Evolutionary conservation across 208 protist species (phyloP).

Genomic region (Acanthamoeba sp.): DNA sequence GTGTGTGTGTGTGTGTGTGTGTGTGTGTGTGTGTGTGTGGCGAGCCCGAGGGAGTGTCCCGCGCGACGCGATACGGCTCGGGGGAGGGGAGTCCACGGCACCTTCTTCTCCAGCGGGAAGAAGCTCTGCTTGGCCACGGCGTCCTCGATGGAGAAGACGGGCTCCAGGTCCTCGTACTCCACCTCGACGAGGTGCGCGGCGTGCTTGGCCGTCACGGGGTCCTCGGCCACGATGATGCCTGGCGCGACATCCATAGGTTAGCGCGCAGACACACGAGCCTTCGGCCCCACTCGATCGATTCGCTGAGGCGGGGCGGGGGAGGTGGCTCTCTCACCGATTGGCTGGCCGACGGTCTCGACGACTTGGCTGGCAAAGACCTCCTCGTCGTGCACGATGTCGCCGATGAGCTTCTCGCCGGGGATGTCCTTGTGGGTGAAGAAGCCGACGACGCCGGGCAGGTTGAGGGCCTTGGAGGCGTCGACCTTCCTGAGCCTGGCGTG

Average conservation of each 20-base stretch:
- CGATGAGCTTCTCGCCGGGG: slow-evolving; percentile 80
- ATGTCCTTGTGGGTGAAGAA: slow-evolving; percentile 85
- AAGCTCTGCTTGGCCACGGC: slow-evolving; percentile 77
- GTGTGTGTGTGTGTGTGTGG: too few relatives aligned
- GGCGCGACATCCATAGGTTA: background rate
- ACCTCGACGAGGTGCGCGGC: slow-evolving; percentile 78
- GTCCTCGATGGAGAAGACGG: slow-evolving; percentile 87
- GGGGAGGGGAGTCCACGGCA: too few relatives aligned
- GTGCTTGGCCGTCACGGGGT: slow-evolving; percentile 74
- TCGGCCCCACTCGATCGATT: background rate
- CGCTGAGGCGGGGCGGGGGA: slow-evolving; percentile 80
- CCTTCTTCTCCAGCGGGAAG: slow-evolving; percentile 26
- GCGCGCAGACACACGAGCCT: background rate
- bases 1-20: too few relatives aligned
- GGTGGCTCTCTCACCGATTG: too few relatives aligned
- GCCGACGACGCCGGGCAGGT: slow-evolving; percentile 81
- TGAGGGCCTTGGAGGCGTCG: slow-evolving; percentile 82
- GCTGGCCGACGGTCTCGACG: slow-evolving; percentile 84
- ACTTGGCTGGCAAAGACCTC: slow-evolving; percentile 87
- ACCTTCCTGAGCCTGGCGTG: slow-evolving; percentile 84
- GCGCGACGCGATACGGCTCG: too few relatives aligned
- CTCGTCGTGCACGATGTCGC: slow-evolving; percentile 88
- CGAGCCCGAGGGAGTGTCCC: too few relatives aligned
- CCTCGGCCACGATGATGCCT: slow-evolving; percentile 78
- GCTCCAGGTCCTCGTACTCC: slow-evolving; percentile 72